These are phyloP conservation scores for Pelargonium myrrhifolium DNA, from an alignment of 441 rosid species.

Conservation along the genomic window DNA sequence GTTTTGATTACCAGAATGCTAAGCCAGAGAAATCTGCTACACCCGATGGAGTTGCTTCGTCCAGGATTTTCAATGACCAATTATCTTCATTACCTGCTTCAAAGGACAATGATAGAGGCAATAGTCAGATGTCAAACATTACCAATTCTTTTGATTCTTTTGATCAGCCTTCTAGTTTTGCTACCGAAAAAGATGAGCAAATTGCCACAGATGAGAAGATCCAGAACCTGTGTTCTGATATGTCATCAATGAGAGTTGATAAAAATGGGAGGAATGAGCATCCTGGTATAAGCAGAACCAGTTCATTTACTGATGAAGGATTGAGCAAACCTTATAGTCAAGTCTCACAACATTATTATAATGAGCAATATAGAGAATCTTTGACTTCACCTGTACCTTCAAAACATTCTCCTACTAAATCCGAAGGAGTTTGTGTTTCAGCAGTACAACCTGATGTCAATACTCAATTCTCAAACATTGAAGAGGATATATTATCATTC, in stretches of 20 bases:
- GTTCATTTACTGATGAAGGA: slow-evolving; percentile 33
- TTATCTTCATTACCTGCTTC: slow-evolving; percentile 27
- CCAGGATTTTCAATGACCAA: slow-evolving; percentile 22
- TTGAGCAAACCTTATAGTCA: slow-evolving; percentile 29
- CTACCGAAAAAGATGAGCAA: slow-evolving; percentile 26
- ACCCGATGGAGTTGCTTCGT: slow-evolving; percentile 24
- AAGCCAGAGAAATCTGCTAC: slow-evolving; percentile 31
- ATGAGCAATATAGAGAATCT: slow-evolving; percentile 37
- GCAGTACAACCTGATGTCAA: slow-evolving; percentile 32
- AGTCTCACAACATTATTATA: slow-evolving; percentile 28
- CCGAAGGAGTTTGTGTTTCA: slow-evolving; percentile 17
- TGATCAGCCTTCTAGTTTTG: slow-evolving; percentile 23
- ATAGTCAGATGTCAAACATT: slow-evolving; percentile 22
- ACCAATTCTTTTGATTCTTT: slow-evolving; percentile 22
- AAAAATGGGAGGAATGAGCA: slow-evolving; percentile 21
- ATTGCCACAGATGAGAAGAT: slow-evolving; percentile 20
- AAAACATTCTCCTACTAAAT: neutral
- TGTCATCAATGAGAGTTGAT: slow-evolving; percentile 35
- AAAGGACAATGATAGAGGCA: slow-evolving; percentile 29
- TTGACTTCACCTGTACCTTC: slow-evolving; percentile 7
- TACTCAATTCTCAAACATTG: slow-evolving; percentile 27
- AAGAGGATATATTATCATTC: slow-evolving; percentile 54
- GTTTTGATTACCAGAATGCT: slow-evolving; percentile 23
- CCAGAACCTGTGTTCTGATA: slow-evolving; percentile 28
- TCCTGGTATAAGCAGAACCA: slow-evolving; percentile 27